A percentile compares a stretch with the other conserved stretches of the same genome.
phyloP scores from a whole-genome alignment of 257 asterid species.

The Nicotiana tomentosiformis region DNA sequence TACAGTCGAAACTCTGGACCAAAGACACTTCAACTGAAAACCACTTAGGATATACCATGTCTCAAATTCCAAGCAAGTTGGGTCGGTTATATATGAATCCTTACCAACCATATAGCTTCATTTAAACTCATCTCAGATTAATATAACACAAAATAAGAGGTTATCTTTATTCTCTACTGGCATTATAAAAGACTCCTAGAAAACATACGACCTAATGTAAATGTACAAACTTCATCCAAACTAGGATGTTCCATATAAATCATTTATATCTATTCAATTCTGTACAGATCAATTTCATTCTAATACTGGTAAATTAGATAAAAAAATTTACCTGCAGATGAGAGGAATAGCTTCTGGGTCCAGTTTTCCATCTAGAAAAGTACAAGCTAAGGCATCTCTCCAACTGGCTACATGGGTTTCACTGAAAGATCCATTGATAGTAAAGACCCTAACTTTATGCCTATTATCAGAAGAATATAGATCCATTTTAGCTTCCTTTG shows the following conservation, averaged over 20 bases:
- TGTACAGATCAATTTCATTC: neutral
- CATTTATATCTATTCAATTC: neutral
- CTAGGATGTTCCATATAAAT: neutral
- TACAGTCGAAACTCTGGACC: neutral
- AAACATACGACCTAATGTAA: neutral
- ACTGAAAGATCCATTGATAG: slow-evolving; percentile 36
- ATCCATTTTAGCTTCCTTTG: slow-evolving; percentile 44
- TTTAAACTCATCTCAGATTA: neutral
- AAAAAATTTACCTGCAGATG: slow-evolving; percentile 44
- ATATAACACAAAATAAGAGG: neutral
- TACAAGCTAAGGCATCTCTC: slow-evolving; percentile 67
- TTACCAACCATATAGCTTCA: neutral
- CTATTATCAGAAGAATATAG: slow-evolving; percentile 45
- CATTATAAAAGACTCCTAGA: neutral
- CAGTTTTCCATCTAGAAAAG: slow-evolving; percentile 32
- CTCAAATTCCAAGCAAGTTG: neutral
- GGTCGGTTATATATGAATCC: neutral
- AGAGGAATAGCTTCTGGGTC: slow-evolving; percentile 41
- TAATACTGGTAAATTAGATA: neutral
- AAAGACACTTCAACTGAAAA: neutral
- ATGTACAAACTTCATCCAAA: too few relatives aligned
- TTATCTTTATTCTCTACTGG: neutral
- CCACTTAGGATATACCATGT: neutral
- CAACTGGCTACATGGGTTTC: slow-evolving; percentile 44
- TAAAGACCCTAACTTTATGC: slow-evolving; percentile 36